Base-by-base conservation (phyloP, 140 eudicot species). In the Eryngium alpinum region DNA sequence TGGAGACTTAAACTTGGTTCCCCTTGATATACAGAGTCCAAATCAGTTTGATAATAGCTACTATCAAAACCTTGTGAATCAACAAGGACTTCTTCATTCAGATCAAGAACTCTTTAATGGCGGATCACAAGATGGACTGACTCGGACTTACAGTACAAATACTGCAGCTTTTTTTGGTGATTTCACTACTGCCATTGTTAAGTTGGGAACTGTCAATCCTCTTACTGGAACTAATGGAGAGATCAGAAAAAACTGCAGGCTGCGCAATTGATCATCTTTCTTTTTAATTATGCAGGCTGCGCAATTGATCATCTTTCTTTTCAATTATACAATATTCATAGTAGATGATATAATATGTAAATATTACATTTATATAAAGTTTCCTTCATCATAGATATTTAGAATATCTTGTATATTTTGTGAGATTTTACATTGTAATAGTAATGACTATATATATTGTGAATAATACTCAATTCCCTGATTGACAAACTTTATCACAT, bases 111-210 rank as follows among this genome's bases (percentile, higher is more conserved):
- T 91, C 53, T 89, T 87, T 63, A 85, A 49, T 49, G 88, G 90
- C 29, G 91, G 87, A 46, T 70, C 90, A 49, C 75, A 90, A 6
- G 91, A 88, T 70, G 83, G 79, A 81, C 82, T 92, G 21, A 92
- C 88, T 18, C 63, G 49, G 3, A 84, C 69, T 53, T 87, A 53
- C 12, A 18, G 18, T 53, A 18, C 18, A 18, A 53, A 53, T 18
- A 53, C 5, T 53, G 60, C 21, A 4, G 60, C 79, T 6, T 90
- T 92, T 79, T 78, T 66, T 0, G 17, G 83, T 19, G 94, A 92
- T 81, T 92, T 92, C 24, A 88, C 86, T 2, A 84, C 83, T 22
- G 91, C 97, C 72, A 90, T 92, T 92, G 59, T 87, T 81, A 85
- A 80, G 29, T 88, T 92, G 94, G 87, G 92, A n/a, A 88, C 85